Evolutionary conservation across 2,329 filamentous ascomycete genomes (phyloP), one percentile per base, ranked within the genome.

Genomic region (Arthrobotrys iridis): DNA sequence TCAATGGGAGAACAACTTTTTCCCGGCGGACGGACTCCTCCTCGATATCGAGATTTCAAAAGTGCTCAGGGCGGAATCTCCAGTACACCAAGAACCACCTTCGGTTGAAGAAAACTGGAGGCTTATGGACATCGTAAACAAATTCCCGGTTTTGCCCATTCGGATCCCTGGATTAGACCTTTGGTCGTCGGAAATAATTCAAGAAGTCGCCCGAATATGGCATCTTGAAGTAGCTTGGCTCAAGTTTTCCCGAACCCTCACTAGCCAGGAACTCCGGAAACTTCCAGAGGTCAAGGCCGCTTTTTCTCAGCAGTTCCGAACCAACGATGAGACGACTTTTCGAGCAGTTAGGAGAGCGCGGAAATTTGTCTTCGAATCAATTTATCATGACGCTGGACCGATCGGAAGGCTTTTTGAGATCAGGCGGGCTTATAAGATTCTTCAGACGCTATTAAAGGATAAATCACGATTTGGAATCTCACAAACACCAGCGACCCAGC

Each of bases 161-260:
- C 22, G 30, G 4, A 4, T 75, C 18, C 71, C 71, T 43, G 46
- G 28, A 1, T 43, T 57, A 6, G 63, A 64, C 5, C 46, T 58
- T 41, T 75, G 71, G 71, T 41, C 18, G 22, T 20, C 28, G 1
- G 15, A 43, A 18, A 30, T 75, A 8, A 41, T 75, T 40, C 35
- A 50, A 28, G 11, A 8, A 52, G 24, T 75, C 11, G 71, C 71
- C n/a, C 15, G 30, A 11, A 75, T 63, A 33, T 75, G 71, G 63
- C 57, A 58, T 26, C 18, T 8, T 2, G 63, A 75, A 43, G 41
- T 63, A 8, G 71, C 71, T 4, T 75, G 71, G 71, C 22, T 30
- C 22, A 68, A 43, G 22, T 75, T 75, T 41, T 58, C 15, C 7
- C 40, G 37, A 20, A 48, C 45, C 24, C n/a, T 68, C 1, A 15